phyloP scores from a whole-genome alignment of 2,329 filamentous ascomycete species.

The Exophiala phaeomuriformis region DNA sequence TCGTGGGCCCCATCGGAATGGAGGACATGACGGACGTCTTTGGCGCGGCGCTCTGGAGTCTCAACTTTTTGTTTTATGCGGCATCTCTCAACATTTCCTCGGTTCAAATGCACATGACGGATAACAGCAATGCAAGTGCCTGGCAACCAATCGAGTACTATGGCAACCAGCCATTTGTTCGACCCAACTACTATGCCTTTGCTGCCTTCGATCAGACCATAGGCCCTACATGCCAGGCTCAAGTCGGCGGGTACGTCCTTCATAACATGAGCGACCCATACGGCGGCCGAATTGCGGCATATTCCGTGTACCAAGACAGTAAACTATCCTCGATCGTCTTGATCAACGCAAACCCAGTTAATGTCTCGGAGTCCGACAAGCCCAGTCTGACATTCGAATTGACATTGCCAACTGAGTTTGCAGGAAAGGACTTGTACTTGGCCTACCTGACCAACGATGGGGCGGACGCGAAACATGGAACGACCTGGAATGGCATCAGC shows the following conservation, averaged over 20 bases:
- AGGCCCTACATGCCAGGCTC: slow-evolving; percentile 42
- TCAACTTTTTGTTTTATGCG: slow-evolving; percentile 48
- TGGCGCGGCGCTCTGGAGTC: slow-evolving; percentile 45
- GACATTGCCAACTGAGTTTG: slow-evolving; percentile 34
- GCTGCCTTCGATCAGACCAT: slow-evolving; percentile 47
- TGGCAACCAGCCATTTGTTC: slow-evolving; percentile 38
- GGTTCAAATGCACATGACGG: slow-evolving; percentile 50
- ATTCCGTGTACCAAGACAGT: slow-evolving; percentile 41
- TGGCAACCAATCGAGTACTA: slow-evolving; percentile 43
- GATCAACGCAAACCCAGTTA: slow-evolving; percentile 42
- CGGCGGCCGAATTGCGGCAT: slow-evolving; percentile 38
- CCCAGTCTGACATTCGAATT: slow-evolving; percentile 37
- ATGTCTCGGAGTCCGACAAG: slow-evolving; percentile 36
- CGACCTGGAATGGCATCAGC: slow-evolving; percentile 44
- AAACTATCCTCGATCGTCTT: slow-evolving; percentile 39
- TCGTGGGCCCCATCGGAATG: slow-evolving; percentile 45
- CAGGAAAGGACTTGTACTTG: slow-evolving; percentile 40
- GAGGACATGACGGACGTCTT: slow-evolving; percentile 43
- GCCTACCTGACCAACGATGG: slow-evolving; percentile 44
- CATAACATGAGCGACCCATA: slow-evolving; percentile 33
- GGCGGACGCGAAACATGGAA: slow-evolving; percentile 38
- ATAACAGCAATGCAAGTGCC: slow-evolving; percentile 46
- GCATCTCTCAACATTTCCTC: slow-evolving; percentile 43
- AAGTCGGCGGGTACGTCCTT: slow-evolving; percentile 35
- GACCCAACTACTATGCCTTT: slow-evolving; percentile 46